Percentiles rank a stretch among this genome's conserved stretches.
phyloP scores from a whole-genome alignment of 148 eudicot species.

The Spergularia marina region DNA sequence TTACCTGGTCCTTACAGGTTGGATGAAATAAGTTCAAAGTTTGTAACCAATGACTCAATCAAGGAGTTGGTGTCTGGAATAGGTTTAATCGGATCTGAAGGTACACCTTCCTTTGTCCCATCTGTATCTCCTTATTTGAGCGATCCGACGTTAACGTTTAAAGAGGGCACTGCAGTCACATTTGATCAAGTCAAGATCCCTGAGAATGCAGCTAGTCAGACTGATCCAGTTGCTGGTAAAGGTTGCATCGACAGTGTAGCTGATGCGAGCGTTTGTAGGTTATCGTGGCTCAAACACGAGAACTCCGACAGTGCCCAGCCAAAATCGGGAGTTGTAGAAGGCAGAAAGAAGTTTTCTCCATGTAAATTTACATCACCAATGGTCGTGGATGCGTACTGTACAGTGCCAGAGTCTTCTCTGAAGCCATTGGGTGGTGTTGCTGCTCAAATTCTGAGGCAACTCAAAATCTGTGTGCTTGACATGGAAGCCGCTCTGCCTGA shows the following conservation, averaged over 20 bases:
- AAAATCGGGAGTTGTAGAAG: background rate
- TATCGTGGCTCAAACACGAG: slow-evolving; percentile 17
- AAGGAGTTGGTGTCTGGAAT: slow-evolving; percentile 57
- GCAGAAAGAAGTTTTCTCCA: slow-evolving; percentile 22
- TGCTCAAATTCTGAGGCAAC: slow-evolving; percentile 44
- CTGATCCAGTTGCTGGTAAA: slow-evolving; percentile 15
- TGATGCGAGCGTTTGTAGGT: slow-evolving; percentile 11
- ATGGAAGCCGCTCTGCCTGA: slow-evolving; percentile 74
- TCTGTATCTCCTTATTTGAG: slow-evolving; percentile 39
- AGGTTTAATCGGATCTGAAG: slow-evolving; percentile 65
- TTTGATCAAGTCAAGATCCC: slow-evolving; percentile 20
- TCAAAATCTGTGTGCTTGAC: slow-evolving; percentile 62
- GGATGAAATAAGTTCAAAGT: slow-evolving; percentile 55
- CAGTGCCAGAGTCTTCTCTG: slow-evolving; percentile 48
- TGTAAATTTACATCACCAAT: slow-evolving; percentile 16
- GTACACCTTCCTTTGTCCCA: slow-evolving; percentile 44
- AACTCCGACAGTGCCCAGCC: slow-evolving; percentile 20
- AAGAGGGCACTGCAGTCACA: slow-evolving; percentile 13
- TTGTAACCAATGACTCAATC: slow-evolving; percentile 45
- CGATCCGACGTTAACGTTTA: slow-evolving; percentile 38
- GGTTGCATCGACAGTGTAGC: slow-evolving; percentile 18
- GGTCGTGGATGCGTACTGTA: slow-evolving; percentile 27
- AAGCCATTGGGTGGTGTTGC: slow-evolving; percentile 53
- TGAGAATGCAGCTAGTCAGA: slow-evolving; percentile 28
- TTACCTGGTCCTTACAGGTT: slow-evolving; percentile 44